These are phyloP conservation scores for Aspergillus fumigatus DNA, from an alignment of 2,329 filamentous ascomycete genomes.

Conservation along the genomic window DNA sequence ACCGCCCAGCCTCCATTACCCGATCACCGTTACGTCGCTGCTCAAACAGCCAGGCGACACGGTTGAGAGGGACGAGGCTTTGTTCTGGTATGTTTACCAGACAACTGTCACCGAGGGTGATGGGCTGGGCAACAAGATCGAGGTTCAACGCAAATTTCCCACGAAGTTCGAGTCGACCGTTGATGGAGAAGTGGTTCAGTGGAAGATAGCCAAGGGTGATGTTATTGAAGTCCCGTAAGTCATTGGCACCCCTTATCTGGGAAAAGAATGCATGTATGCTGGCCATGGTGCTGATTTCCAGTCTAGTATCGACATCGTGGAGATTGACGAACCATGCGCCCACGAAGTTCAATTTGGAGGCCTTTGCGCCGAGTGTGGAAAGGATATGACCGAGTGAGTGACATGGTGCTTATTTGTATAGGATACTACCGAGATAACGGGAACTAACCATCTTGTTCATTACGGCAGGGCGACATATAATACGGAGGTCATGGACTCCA, in stretches of 20 bases:
- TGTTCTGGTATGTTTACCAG: constrained; percentile 85
- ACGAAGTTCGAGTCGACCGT: constrained; percentile 77
- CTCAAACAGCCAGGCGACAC: constrained; percentile 70
- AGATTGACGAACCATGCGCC: constrained; percentile 84
- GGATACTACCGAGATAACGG: background rate
- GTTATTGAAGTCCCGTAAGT: constrained; percentile 41
- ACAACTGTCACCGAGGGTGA: constrained; percentile 64
- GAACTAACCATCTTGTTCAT: background rate
- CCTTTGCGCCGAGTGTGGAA: constrained; percentile 86
- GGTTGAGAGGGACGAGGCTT: constrained; percentile 68
- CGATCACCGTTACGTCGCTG: constrained; percentile 84
- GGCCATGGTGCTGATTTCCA: constrained; percentile 2
- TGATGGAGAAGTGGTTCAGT: constrained; percentile 72
- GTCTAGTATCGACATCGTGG: constrained; percentile 55
- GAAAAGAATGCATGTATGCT: background rate
- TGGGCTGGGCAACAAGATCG: constrained; percentile 68
- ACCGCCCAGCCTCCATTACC: constrained; percentile 69
- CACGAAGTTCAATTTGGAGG: constrained; percentile 90
- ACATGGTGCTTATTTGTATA: constrained; percentile 1
- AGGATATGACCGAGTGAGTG: constrained; percentile 82
- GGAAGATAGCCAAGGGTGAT: constrained; percentile 59
- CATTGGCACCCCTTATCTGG: background rate
- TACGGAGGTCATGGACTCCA: constrained; percentile 70
- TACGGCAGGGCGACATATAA: constrained; percentile 64
- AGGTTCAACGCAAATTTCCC: constrained; percentile 65